These are phyloP conservation scores for Chaetomium sp. DNA, from an alignment of 2,329 filamentous ascomycete species.

Conservation along the genomic window DNA sequence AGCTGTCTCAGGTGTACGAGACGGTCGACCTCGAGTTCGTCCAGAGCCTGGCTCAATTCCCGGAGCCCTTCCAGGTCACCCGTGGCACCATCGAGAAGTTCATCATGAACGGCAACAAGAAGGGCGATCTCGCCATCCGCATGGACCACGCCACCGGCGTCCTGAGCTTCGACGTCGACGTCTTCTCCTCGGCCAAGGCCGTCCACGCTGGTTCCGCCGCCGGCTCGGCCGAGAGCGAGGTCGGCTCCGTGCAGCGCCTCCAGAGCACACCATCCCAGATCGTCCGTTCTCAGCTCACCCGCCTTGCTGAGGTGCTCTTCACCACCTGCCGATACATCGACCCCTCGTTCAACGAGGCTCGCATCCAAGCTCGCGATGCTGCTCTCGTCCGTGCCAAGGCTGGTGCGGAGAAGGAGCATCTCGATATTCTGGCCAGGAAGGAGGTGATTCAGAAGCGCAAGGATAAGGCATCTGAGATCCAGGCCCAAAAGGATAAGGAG, in stretches of 20 bases:
- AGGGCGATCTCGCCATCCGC: slow-evolving; percentile 92
- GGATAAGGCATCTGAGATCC: slow-evolving; percentile 83
- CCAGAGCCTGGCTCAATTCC: slow-evolving; percentile 88
- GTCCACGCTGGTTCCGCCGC: slow-evolving; percentile 75
- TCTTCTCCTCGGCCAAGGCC: slow-evolving; percentile 95
- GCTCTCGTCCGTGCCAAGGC: slow-evolving; percentile 76
- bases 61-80: slow-evolving; percentile 89
- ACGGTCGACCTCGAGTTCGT: slow-evolving; percentile 94
- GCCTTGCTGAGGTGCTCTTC: slow-evolving; percentile 84
- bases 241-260: slow-evolving; percentile 80
- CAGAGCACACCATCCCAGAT: slow-evolving; percentile 98
- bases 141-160: slow-evolving; percentile 94
- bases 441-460: slow-evolving; percentile 95
- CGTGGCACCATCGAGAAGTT: slow-evolving; percentile 96
- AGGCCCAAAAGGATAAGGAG: slow-evolving; percentile 85
- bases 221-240: slow-evolving; percentile 81
- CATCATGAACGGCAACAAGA: slow-evolving; percentile 99
- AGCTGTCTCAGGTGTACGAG: slow-evolving; percentile 97
- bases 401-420: slow-evolving; percentile 87
- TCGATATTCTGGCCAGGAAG: slow-evolving; percentile 76
- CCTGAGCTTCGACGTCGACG: slow-evolving; percentile 94
- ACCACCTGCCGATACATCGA: slow-evolving; percentile 96
- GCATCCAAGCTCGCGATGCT: slow-evolving; percentile 69
- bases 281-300: slow-evolving; percentile 87
- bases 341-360: slow-evolving; percentile 75